Evolutionary conservation across 2,329 filamentous ascomycete genomes (phyloP).

Genomic region (Penicillium griseofulvum): DNA sequence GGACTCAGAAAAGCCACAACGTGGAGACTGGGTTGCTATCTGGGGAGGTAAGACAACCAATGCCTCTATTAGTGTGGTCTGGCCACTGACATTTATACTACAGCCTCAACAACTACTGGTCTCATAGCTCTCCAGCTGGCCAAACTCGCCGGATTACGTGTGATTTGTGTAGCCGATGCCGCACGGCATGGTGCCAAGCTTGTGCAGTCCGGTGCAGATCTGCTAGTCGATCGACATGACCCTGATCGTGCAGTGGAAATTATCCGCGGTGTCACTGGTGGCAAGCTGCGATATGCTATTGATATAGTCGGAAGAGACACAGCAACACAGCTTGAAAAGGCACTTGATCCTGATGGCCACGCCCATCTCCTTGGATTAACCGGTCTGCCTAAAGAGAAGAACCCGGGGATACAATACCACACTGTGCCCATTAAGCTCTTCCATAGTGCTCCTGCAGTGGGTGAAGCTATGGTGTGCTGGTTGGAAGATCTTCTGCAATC

Average conservation of each 20-base stretch:
- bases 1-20: conserved; percentile 52
- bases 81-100: conserved; percentile 1
- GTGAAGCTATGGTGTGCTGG: conserved; percentile 63
- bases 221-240: conserved; percentile 68
- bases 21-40: conserved; percentile 68
- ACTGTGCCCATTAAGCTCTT: conserved; percentile 74
- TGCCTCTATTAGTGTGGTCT: not conserved
- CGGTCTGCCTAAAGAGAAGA: conserved; percentile 60
- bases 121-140: conserved; percentile 67
- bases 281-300: conserved; percentile 63
- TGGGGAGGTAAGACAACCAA: conserved; percentile 61
- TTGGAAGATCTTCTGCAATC: conserved; percentile 62
- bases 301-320: conserved; percentile 67
- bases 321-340: conserved; percentile 57
- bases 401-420: conserved; percentile 54
- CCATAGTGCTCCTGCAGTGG: conserved; percentile 64
- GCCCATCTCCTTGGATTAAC: conserved; percentile 66
- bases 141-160: conserved; percentile 62
- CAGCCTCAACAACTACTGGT: conserved; percentile 67
- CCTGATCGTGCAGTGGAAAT: conserved; percentile 64
- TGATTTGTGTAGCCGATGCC: conserved; percentile 65
- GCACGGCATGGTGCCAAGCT: conserved; percentile 64
- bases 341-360: conserved; percentile 40
- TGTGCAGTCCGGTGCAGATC: conserved; percentile 55
- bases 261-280: conserved; percentile 58